Conservation (phyloP, 768 basidiomycete genomes). For the Suillus paluster region DNA sequence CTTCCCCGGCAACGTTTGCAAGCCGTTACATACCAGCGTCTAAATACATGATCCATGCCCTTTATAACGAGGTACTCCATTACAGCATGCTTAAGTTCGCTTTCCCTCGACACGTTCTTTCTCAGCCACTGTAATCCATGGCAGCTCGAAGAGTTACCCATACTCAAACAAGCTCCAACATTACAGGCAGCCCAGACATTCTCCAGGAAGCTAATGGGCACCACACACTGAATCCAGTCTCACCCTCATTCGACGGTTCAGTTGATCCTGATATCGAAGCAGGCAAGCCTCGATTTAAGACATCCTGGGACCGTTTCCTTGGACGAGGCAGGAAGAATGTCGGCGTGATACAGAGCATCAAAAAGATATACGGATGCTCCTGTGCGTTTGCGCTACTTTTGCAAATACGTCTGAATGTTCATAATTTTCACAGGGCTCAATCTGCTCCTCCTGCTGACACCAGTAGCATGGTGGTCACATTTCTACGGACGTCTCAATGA, state of each 20-base stretch:
- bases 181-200: not conserved
- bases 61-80: not conserved
- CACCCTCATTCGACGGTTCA: not conserved
- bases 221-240: not conserved
- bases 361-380: slow-evolving; percentile 53
- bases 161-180: not conserved
- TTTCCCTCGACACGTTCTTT: not conserved
- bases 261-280: not conserved
- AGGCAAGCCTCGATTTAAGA: not conserved
- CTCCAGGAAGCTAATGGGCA: not conserved
- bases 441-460: slow-evolving; percentile 57
- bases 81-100: not conserved
- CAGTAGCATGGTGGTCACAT: slow-evolving; percentile 64
- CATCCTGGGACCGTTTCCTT: slow-evolving; percentile 14
- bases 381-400: slow-evolving; percentile 43
- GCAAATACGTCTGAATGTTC: not conserved
- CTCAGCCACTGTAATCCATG: slow-evolving; percentile 6
- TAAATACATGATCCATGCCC: not conserved
- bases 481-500: slow-evolving; percentile 37
- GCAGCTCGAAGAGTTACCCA: slow-evolving; percentile 6
- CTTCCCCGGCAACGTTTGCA: not conserved
- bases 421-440: slow-evolving; percentile 54
- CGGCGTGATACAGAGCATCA: slow-evolving; percentile 48
- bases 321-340: slow-evolving; percentile 47
- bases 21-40: slow-evolving; percentile 6